Evolutionary conservation across 495 filamentous ascomycete genomes (phyloP).

Genomic region (Penicillium roqueforti): DNA sequence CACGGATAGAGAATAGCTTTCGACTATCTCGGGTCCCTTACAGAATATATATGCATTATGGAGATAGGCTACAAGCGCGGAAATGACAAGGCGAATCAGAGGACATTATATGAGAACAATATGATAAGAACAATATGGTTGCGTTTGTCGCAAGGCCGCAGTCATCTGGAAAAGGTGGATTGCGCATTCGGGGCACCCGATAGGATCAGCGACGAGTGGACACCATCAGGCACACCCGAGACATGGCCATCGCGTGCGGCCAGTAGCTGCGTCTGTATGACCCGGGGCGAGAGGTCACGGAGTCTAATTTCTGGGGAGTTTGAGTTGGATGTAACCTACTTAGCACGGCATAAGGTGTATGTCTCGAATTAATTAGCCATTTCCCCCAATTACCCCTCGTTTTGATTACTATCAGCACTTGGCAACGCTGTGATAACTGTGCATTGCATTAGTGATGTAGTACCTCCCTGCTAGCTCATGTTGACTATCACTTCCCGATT

Average conservation of each 20-base stretch:
- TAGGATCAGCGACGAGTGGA: neutral
- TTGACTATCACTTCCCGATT: neutral
- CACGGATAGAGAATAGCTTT: neutral
- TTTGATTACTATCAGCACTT: neutral
- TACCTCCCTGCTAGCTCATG: neutral
- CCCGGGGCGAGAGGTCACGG: neutral
- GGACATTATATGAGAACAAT: constrained; percentile 11
- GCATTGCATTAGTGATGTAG: constrained; percentile 5
- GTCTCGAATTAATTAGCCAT: neutral
- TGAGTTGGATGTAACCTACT: constrained; percentile 3
- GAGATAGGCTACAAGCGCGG: neutral
- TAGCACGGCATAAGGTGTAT: neutral
- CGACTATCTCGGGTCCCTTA: neutral
- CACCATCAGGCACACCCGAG: neutral
- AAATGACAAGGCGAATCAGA: neutral
- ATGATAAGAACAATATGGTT: constrained; percentile 25
- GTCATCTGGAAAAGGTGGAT: constrained; percentile 1
- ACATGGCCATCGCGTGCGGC: neutral
- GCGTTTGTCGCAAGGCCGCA: constrained; percentile 14
- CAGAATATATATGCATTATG: neutral
- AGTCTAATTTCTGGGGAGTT: neutral
- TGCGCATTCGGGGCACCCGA: neutral
- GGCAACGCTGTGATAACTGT: neutral
- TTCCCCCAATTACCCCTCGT: neutral
- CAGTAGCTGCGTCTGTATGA: neutral